These are phyloP conservation scores for Domatiomyces globalis DNA, from an alignment of 2,329 filamentous ascomycete species.

Conservation along the genomic window DNA sequence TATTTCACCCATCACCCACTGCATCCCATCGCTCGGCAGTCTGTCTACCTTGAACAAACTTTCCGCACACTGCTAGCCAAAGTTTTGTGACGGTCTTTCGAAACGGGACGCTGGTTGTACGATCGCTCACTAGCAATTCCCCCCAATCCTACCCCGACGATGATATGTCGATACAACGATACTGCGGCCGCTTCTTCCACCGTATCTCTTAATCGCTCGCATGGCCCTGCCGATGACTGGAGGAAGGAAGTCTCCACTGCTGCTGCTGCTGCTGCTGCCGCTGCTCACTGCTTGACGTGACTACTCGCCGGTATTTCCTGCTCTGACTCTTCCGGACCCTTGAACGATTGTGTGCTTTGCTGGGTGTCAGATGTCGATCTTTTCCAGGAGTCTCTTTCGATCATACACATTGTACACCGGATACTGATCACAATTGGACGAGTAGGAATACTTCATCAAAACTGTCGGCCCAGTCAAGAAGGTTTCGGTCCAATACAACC, in stretches of 20 bases:
- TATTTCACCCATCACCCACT: not conserved
- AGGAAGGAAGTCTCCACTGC: not conserved
- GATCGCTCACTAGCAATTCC: no score
- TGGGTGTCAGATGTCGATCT: not conserved
- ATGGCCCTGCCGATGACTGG: not conserved
- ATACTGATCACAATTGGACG: constrained; percentile 37
- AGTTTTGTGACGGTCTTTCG: no score
- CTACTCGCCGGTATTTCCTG: constrained; percentile 11
- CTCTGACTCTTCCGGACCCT: not conserved
- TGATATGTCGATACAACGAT: not conserved
- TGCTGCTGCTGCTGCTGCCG: constrained; percentile 2
- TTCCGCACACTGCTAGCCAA: not conserved
- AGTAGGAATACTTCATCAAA: constrained; percentile 90
- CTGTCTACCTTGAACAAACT: not conserved
- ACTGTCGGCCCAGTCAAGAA: constrained; percentile 82
- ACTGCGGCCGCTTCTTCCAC: not conserved
- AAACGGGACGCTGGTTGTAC: no score
- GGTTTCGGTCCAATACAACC: constrained; percentile 83
- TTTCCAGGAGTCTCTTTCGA: not conserved
- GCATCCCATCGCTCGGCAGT: not conserved
- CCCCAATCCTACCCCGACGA: not conserved
- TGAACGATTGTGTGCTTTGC: not conserved
- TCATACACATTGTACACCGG: constrained; percentile 9
- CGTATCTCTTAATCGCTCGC: not conserved
- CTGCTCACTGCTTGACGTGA: constrained; percentile 7